Percentiles rank a stretch among this genome's conserved stretches.
Evolutionary conservation across 2,329 filamentous ascomycete species (phyloP).

Genomic region (Fusarium hainanense): DNA sequence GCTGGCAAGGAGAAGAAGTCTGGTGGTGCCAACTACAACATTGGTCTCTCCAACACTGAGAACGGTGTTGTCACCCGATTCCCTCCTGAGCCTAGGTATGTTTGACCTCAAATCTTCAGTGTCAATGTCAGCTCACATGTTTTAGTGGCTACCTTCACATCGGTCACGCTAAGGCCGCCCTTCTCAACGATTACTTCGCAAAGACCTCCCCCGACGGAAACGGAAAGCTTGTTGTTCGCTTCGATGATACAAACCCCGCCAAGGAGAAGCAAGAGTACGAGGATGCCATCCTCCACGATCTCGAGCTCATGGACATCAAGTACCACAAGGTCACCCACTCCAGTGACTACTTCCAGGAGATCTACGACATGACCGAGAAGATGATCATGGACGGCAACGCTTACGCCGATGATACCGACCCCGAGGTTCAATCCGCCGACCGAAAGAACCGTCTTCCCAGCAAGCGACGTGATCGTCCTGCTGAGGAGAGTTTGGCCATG

Average conservation of each 20-base stretch:
- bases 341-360: constrained; percentile 92
- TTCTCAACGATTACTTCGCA: constrained; percentile 96
- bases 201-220: constrained; percentile 93
- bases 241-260: constrained; percentile 96
- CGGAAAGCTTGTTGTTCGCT: constrained; percentile 88
- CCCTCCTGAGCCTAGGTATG: constrained; percentile 78
- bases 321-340: constrained; percentile 90
- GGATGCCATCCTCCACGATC: constrained; percentile 91
- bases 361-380: constrained; percentile 85
- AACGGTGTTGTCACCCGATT: constrained; percentile 93
- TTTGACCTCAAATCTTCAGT: no score
- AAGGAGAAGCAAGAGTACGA: constrained; percentile 98
- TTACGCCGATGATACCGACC: constrained; percentile 94
- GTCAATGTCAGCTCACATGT: constrained; percentile 19
- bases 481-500: constrained; percentile 86
- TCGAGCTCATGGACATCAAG: constrained; percentile 90
- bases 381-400: constrained; percentile 89
- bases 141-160: constrained; percentile 85
- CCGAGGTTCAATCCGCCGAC: constrained; percentile 87
- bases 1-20: constrained; percentile 73
- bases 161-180: constrained; percentile 91
- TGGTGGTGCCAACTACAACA: constrained; percentile 88
- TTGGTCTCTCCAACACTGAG: constrained; percentile 84
- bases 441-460: constrained; percentile 86
- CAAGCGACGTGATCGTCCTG: constrained; percentile 78